These are phyloP conservation scores for Plenodomus tracheiphilus DNA, from an alignment of 2,329 filamentous ascomycete species.

Conservation along the genomic window DNA sequence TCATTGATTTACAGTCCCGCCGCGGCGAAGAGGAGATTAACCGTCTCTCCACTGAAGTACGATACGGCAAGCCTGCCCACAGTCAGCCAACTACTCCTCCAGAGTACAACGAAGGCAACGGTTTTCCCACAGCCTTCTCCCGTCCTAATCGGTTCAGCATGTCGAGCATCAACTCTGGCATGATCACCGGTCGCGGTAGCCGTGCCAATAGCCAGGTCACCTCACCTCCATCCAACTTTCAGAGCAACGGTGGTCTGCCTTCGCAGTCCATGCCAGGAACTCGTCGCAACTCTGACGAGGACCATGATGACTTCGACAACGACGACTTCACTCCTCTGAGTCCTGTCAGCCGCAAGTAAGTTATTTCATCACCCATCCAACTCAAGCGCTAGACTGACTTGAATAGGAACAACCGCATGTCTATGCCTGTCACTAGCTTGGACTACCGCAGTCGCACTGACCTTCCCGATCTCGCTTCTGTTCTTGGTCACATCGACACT, in stretches of 20 bases:
- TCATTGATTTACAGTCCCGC: conserved; percentile 82
- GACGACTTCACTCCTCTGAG: conserved; percentile 57
- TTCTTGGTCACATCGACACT: conserved; percentile 81
- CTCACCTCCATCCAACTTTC: conserved; percentile 65
- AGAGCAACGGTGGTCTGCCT: conserved; percentile 65
- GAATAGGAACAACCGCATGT: conserved; percentile 81
- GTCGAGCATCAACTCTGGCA: conserved; percentile 72
- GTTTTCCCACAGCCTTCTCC: conserved; percentile 78
- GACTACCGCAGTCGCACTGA: conserved; percentile 64
- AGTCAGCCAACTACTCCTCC: conserved; percentile 96
- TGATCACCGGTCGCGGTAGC: conserved; percentile 66
- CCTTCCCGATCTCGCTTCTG: conserved; percentile 49
- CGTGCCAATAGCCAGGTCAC: conserved; percentile 79
- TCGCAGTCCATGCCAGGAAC: conserved; percentile 86
- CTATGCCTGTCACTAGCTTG: conserved; percentile 81
- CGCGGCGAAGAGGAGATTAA: conserved; percentile 82
- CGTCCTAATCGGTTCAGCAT: conserved; percentile 87
- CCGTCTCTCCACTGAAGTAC: conserved; percentile 79
- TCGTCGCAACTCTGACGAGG: conserved; percentile 83
- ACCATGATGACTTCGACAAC: conserved; percentile 83
- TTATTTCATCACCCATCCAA: not conserved
- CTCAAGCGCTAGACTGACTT: conserved; percentile 9
- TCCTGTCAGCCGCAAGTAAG: conserved; percentile 43
- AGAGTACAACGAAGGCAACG: conserved; percentile 79
- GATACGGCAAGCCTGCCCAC: conserved; percentile 67